Base-by-base conservation (phyloP, 305 asterid species). In the Striga hermonthica region DNA sequence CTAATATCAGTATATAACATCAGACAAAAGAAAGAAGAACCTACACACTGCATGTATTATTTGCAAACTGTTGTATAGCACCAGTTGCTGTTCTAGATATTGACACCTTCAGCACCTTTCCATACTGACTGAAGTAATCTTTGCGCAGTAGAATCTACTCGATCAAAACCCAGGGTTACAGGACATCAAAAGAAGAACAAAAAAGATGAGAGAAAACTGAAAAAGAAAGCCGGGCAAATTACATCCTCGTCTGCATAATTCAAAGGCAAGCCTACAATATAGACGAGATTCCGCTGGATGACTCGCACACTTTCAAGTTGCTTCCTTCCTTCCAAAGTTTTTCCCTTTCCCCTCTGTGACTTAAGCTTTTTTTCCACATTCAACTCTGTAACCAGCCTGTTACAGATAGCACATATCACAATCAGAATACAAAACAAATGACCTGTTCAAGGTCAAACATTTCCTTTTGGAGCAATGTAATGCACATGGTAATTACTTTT, bases 11-110 rank as follows among this genome's bases (percentile, higher is more conserved):
- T 56, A 34, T 36, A 49, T 31, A 35, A 45, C 15, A 56, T 60
- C 54, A 62, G 62, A 48, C 60, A 37, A 15, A 49, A 39, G 61
- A 63, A 22, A 61, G 64, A 61, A 54, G 74, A 73, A 86, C 99
- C 75, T 85, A 93, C 99, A 90, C 99, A 79, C 99, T 90, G 81
- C 99, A 90, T 57, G 99, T 90, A 81, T 77, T 88, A 78, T 93
- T 90, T 70, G 95, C 72, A 84, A 83, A 90, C 45, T 93, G 96
- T 80, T 93, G 99, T 78, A 93, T 85, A 49, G 95, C 77, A 73
- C 99, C 99, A 72, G 95, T 76, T 7, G 97, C 76, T 34, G 99
- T 90, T 67, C 99, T 95, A 13, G 99, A 93, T 67, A 93, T 82
- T 16, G 99, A 93, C 72, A 90, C 99, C 86, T 93, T 93, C 77